These are phyloP conservation scores for Arthrobotrys sphaeroides DNA, from an alignment of 2,329 filamentous ascomycete species.

Conservation along the genomic window DNA sequence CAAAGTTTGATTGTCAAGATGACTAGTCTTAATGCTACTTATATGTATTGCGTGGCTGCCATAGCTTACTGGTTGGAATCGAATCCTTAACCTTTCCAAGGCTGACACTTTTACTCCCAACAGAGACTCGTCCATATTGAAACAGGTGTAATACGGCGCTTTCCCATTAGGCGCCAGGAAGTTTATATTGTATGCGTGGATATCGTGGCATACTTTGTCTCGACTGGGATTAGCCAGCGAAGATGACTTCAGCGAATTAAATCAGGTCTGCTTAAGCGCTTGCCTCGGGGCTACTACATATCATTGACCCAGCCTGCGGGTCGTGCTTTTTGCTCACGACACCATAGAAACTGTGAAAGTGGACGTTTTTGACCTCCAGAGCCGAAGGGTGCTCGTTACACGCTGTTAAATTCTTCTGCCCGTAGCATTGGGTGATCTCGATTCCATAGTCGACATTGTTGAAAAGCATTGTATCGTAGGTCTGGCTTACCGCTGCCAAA, in stretches of 20 bases:
- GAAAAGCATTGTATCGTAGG: constrained; percentile 71
- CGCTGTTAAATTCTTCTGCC: constrained; percentile 66
- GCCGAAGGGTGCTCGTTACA: constrained; percentile 60
- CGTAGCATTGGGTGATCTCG: constrained; percentile 70
- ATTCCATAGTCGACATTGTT: constrained; percentile 72
- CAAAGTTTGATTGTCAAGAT: too few relatives aligned
- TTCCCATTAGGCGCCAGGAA: constrained; percentile 65
- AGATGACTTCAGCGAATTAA: neutral
- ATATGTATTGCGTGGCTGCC: too few relatives aligned
- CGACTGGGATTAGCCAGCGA: neutral
- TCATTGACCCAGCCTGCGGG: constrained; percentile 63
- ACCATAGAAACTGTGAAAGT: constrained; percentile 68
- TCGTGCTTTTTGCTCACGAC: constrained; percentile 64
- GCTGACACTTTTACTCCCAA: neutral
- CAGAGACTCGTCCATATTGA: constrained; percentile 60
- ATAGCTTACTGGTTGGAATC: too few relatives aligned
- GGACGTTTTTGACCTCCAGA: constrained; percentile 58
- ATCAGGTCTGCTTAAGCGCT: constrained; percentile 57
- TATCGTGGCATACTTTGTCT: constrained; percentile 61
- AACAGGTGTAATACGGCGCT: constrained; percentile 62
- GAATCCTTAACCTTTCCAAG: neutral
- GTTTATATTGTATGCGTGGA: constrained; percentile 64
- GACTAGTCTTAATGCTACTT: too few relatives aligned
- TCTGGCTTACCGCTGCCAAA: constrained; percentile 59
- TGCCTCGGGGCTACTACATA: constrained; percentile 65